These are phyloP conservation scores for Chlamydomonas schloesseri DNA, from an alignment of 139 green algal genomes.

Conservation along the genomic window DNA sequence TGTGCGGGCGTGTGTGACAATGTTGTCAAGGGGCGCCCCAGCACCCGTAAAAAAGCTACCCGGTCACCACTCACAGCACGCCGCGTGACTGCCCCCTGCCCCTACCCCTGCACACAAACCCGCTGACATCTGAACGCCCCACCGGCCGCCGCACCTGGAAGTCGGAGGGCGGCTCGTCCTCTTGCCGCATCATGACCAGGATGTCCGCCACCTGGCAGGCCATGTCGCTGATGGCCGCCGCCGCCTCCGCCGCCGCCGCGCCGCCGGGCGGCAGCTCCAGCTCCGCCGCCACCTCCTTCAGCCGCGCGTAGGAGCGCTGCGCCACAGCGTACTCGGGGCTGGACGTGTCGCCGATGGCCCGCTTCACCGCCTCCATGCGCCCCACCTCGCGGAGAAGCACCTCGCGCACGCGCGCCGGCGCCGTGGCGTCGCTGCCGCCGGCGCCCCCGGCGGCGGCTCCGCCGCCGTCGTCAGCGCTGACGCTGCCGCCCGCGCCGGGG, in stretches of 20 bases:
- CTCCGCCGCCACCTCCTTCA: slow-evolving; percentile 61
- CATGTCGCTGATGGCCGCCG: slow-evolving; percentile 65
- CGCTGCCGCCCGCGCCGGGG: background rate
- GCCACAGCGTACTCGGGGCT: slow-evolving; percentile 72
- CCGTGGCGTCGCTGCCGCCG: background rate
- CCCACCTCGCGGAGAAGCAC: slow-evolving; percentile 56
- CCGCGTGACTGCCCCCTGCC: too few species aligned
- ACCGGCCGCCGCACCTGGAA: slow-evolving; percentile 76
- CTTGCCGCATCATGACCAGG: slow-evolving; percentile 84
- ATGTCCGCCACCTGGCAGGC: slow-evolving; percentile 83
- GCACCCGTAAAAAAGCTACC: too few species aligned
- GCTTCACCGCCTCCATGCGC: slow-evolving; percentile 76
- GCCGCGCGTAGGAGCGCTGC: slow-evolving; percentile 67
- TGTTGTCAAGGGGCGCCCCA: too few species aligned
- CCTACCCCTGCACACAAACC: too few species aligned
- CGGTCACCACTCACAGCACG: too few species aligned
- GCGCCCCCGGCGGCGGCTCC: background rate
- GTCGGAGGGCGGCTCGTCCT: slow-evolving; percentile 77
- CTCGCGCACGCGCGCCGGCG: slow-evolving; percentile 41
- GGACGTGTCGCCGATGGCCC: slow-evolving; percentile 65
- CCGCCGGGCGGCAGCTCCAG: slow-evolving; percentile 56
- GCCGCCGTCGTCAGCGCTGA: background rate
- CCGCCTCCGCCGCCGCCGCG: background rate
- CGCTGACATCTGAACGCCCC: too few species aligned
- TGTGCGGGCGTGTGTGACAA: too few species aligned